Evolutionary conservation across 2,329 filamentous ascomycete species (phyloP).

Genomic region (Fusarium haematococcum): DNA sequence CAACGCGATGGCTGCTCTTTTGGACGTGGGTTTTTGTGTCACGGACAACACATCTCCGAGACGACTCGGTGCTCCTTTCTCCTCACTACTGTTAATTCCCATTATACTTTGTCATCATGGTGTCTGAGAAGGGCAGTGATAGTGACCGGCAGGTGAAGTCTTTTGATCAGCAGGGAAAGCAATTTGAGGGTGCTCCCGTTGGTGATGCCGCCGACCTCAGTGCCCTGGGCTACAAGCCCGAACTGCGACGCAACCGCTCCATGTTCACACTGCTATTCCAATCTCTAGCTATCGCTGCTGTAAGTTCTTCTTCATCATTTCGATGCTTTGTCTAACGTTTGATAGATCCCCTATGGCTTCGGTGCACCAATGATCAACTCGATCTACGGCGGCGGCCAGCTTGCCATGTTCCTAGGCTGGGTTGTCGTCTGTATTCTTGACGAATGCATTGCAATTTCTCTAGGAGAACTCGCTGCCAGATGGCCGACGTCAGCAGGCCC

Average conservation of each 20-base stretch:
- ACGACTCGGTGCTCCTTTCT: background rate
- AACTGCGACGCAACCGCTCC: constrained; percentile 42
- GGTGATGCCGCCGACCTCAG: constrained; percentile 44
- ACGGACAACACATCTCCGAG: background rate
- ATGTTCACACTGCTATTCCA: constrained; percentile 46
- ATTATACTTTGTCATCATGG: constrained; percentile 4
- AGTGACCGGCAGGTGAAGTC: background rate
- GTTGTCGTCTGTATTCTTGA: constrained; percentile 74
- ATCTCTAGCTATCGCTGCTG: constrained; percentile 44
- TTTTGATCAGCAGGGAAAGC: background rate
- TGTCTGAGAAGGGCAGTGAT: constrained; percentile 30
- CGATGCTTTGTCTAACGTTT: background rate
- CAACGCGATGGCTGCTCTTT: background rate
- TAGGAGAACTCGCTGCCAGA: constrained; percentile 78
- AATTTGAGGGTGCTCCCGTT: background rate
- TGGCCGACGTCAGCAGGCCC: constrained; percentile 71
- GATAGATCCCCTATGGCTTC: constrained; percentile 43
- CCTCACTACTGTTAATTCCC: background rate
- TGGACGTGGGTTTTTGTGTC: background rate
- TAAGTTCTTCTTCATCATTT: background rate
- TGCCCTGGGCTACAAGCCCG: constrained; percentile 61
- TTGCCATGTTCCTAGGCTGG: constrained; percentile 77
- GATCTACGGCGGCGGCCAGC: constrained; percentile 40
- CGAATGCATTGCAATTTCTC: constrained; percentile 75
- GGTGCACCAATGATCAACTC: constrained; percentile 40